A percentile compares a stretch with the other conserved stretches of the same genome.
These are phyloP conservation scores for Aquilaria sinensis DNA, from an alignment of 345 rosid species.

Conservation along the genomic window DNA sequence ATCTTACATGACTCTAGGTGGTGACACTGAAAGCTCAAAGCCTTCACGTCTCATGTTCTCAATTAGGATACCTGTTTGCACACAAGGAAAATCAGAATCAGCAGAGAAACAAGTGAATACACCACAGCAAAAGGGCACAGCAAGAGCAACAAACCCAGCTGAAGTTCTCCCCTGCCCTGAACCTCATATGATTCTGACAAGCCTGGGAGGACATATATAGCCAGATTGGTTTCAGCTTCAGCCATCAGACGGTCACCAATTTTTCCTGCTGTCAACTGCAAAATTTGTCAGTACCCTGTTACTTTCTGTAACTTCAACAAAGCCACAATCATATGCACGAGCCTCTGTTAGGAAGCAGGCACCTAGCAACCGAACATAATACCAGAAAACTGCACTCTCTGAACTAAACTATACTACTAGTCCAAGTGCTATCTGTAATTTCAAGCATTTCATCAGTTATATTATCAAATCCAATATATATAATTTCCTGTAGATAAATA, in stretches of 20 bases:
- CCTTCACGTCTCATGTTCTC: constrained; percentile 99
- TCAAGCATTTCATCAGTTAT: too few species aligned
- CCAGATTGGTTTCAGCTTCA: constrained; percentile 98
- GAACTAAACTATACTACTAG: too few species aligned
- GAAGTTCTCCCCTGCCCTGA: constrained; percentile 99
- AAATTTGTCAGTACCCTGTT: constrained; percentile 16
- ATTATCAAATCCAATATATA: too few species aligned
- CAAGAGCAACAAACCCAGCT: constrained; percentile 60
- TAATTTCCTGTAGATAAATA: too few species aligned
- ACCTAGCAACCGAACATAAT: too few species aligned
- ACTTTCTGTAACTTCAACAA: constrained; percentile 10
- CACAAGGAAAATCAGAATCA: constrained; percentile 15
- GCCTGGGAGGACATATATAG: constrained; percentile 90
- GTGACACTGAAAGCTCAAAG: constrained; percentile 91
- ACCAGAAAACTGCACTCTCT: too few species aligned
- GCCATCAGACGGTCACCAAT: constrained; percentile 86
- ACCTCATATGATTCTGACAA: constrained; percentile 87
- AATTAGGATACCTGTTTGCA: constrained; percentile 73
- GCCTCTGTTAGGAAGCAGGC: neutral
- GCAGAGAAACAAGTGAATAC: neutral
- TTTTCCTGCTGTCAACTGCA: constrained; percentile 87
- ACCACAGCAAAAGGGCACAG: constrained; percentile 14
- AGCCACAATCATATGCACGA: constrained; percentile 1
- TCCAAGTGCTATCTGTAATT: too few species aligned
- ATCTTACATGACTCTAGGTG: constrained; percentile 97